Base-by-base conservation (phyloP, 2,329 filamentous ascomycete species). In the Paecilomyces dactylethromorphus region DNA sequence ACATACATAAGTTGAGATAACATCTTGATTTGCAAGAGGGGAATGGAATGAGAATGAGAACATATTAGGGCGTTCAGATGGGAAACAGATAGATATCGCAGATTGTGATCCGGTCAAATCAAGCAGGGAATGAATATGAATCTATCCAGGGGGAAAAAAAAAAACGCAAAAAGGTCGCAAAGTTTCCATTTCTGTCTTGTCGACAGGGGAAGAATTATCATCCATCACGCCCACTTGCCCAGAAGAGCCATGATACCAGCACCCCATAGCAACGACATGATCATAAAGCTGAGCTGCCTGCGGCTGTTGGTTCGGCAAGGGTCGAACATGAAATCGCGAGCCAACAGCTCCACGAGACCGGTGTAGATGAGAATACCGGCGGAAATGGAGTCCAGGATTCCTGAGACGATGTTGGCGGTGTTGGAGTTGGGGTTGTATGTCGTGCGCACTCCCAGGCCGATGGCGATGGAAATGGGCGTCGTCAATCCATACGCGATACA, bases 331-430 rank as follows among this genome's bases (percentile, higher is more conserved):
- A 82, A 82, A 58, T 82, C 80, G 3, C 78, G 64, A 1, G 79
- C 80, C 62, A 82, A 61, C 59, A 82, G 59, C 67, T 82, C 79
- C 11, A 82, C 79, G 55, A 82, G 61, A 1, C 78, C 79, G 4
- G 79, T 81, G 60, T 81, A 82, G 21, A 81, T 75, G 60, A 82
- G 61, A 33, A 82, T 81, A 2, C 80, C 80, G 1, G 80, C 79
- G 0, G 76, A 79, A 52, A 78, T 73, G 0, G 78, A 71, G 63
- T 82, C 76, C 12, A 82, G 63, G 3, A 81, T 71, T 13, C 80
- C 79, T 4, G 73, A 75, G 1, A 81, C 73, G 2, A 80, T 71
- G 33, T 74, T 74, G 3, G 79, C 76, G 1, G 71, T 78, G 57
- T 71, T 76, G 0, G 73, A 76, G 1, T 69, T 74, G 0, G 74